Conservation (phyloP, 345 rosid species). For the Eutrema yunnanense region DNA sequence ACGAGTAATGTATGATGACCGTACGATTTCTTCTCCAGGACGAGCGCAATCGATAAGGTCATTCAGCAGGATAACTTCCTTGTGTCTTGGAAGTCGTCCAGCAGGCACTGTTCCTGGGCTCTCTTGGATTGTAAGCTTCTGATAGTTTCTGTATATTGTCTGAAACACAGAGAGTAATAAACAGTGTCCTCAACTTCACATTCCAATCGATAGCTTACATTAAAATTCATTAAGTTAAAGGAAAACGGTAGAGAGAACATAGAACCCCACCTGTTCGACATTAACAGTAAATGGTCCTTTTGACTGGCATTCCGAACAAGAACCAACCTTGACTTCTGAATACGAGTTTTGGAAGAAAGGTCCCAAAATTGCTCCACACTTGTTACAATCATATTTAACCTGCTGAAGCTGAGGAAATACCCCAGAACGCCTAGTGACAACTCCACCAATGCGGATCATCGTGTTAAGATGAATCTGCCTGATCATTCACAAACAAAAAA, state of each 20-base stretch:
- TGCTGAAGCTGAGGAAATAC: constrained; percentile 97
- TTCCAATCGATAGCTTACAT: neutral
- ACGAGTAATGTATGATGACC: neutral
- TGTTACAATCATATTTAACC: constrained; percentile 96
- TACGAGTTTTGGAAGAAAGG: constrained; percentile 97
- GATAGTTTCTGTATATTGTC: constrained; percentile 96
- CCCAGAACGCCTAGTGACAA: constrained; percentile 95
- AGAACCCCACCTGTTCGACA: constrained; percentile 68
- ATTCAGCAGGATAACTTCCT: constrained; percentile 89
- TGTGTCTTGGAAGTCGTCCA: constrained; percentile 97
- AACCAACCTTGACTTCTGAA: constrained; percentile 97
- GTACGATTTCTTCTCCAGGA: constrained; percentile 96
- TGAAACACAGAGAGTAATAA: constrained; percentile 31
- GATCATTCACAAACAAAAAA: constrained; percentile 13
- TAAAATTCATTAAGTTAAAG: neutral
- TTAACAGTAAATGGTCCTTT: constrained; percentile 97
- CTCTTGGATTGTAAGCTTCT: constrained; percentile 95
- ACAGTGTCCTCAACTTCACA: neutral
- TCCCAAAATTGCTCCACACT: constrained; percentile 86
- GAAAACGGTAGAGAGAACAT: neutral
- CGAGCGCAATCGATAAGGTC: constrained; percentile 97
- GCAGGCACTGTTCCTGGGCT: constrained; percentile 99
- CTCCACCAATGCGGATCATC: constrained; percentile 98
- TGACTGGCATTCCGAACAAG: constrained; percentile 97
- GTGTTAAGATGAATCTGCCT: constrained; percentile 98